These are phyloP conservation scores for Syzygium malaccense DNA, from an alignment of 441 rosid genomes.

Conservation along the genomic window DNA sequence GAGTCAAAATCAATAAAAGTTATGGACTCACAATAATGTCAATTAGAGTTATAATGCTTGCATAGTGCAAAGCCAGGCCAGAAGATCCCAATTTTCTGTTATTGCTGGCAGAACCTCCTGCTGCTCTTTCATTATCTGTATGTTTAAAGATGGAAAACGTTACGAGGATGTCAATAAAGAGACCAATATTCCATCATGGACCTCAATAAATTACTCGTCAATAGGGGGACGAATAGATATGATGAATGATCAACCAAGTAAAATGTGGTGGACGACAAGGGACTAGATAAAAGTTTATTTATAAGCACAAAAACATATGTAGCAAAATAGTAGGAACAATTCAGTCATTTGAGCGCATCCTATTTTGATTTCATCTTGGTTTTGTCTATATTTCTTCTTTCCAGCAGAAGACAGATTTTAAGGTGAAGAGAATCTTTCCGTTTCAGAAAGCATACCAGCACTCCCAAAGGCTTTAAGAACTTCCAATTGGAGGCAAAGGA, in stretches of 20 bases:
- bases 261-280: background rate
- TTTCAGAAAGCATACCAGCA: constrained; percentile 44
- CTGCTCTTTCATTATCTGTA: constrained; percentile 59
- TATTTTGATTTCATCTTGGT: background rate
- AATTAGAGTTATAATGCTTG: constrained; percentile 83
- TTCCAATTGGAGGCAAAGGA: constrained; percentile 83
- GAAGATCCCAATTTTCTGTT: constrained; percentile 71
- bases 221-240: background rate
- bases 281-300: background rate
- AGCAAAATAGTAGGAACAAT: background rate
- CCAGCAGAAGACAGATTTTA: background rate
- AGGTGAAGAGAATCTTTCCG: background rate
- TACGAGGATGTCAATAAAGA: background rate
- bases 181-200: background rate
- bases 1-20: background rate
- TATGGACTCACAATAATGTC: constrained; percentile 70
- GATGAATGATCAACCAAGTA: background rate
- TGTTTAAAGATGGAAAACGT: background rate
- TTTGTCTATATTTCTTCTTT: background rate
- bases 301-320: background rate
- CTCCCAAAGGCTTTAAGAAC: constrained; percentile 71
- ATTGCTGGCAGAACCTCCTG: constrained; percentile 26
- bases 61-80: constrained; percentile 94
- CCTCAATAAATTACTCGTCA: background rate
- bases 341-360: background rate